Evolutionary conservation across 2,329 filamentous ascomycete species (phyloP).

Genomic region (Exophiala mesophila): DNA sequence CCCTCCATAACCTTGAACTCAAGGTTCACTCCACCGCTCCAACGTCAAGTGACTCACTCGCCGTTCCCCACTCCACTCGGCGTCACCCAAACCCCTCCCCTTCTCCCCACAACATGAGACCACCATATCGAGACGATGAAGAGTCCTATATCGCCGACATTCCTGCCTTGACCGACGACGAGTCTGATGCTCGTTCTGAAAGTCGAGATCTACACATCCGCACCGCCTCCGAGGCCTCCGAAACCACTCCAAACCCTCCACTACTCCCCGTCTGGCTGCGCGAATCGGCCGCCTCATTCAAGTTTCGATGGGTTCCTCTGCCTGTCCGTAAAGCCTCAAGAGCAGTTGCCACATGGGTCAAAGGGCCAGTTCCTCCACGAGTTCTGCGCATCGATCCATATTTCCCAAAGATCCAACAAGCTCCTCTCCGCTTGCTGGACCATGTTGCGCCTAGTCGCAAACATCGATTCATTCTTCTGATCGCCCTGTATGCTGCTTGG

Average conservation of each 20-base stretch:
- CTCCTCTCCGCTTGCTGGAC: conserved; percentile 41
- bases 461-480: conserved; percentile 41
- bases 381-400: conserved; percentile 43
- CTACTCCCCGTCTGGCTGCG: conserved; percentile 44
- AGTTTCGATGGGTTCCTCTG: conserved; percentile 45
- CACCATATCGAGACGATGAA: conserved; percentile 25
- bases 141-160: conserved; percentile 21
- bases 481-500: conserved; percentile 43
- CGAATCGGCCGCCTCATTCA: conserved; percentile 44
- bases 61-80: too few species aligned
- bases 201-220: conserved; percentile 31
- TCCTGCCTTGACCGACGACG: conserved; percentile 34
- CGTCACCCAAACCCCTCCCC: not conserved
- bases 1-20: too few species aligned
- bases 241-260: conserved; percentile 5
- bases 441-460: conserved; percentile 42
- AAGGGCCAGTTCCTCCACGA: conserved; percentile 45
- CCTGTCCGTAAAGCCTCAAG: conserved; percentile 42
- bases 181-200: conserved; percentile 32
- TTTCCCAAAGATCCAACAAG: conserved; percentile 43
- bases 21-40: too few species aligned
- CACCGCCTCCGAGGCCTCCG: conserved; percentile 21
- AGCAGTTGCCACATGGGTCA: conserved; percentile 41
- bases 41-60: too few species aligned
- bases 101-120: conserved; percentile 5